phyloP scores from a whole-genome alignment of 208 protist species.

The Crithidia mellificae region DNA sequence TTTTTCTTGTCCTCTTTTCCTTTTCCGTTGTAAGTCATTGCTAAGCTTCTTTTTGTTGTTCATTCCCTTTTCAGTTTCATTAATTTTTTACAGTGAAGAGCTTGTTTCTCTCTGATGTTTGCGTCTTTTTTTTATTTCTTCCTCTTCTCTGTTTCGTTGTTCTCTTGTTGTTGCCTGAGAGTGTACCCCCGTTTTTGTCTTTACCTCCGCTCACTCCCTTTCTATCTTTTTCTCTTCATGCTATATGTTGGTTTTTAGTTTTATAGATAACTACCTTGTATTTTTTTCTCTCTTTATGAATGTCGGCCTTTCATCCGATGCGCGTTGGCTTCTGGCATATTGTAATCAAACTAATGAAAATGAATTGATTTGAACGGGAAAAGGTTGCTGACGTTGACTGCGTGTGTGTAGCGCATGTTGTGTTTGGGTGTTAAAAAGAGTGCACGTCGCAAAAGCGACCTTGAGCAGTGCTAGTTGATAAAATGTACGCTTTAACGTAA shows the following conservation, averaged over 20 bases:
- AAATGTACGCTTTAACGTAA: no score
- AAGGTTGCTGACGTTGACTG: no score
- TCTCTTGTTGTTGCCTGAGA: not conserved
- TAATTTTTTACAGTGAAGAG: not conserved
- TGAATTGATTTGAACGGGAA: no score
- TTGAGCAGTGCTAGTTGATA: no score
- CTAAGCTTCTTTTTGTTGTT: no score
- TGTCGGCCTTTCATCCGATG: not conserved
- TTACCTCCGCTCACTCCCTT: not conserved
- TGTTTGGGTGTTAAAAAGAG: no score
- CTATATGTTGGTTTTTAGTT: not conserved
- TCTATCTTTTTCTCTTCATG: conserved; percentile 1
- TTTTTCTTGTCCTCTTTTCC: no score
- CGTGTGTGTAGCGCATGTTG: no score
- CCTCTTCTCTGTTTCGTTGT: not conserved
- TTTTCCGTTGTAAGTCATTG: not conserved
- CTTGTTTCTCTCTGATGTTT: not conserved
- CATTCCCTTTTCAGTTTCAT: no score
- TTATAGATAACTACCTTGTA: not conserved
- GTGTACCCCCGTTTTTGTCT: conserved; percentile 1
- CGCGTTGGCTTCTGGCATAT: not conserved
- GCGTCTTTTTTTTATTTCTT: not conserved
- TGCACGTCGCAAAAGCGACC: no score
- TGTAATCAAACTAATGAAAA: no score
- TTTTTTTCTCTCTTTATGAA: not conserved